A percentile compares a stretch with the other conserved stretches of the same genome.
Evolutionary conservation across 2,329 filamentous ascomycete species (phyloP).

Genomic region (Penicillium janthinellum): DNA sequence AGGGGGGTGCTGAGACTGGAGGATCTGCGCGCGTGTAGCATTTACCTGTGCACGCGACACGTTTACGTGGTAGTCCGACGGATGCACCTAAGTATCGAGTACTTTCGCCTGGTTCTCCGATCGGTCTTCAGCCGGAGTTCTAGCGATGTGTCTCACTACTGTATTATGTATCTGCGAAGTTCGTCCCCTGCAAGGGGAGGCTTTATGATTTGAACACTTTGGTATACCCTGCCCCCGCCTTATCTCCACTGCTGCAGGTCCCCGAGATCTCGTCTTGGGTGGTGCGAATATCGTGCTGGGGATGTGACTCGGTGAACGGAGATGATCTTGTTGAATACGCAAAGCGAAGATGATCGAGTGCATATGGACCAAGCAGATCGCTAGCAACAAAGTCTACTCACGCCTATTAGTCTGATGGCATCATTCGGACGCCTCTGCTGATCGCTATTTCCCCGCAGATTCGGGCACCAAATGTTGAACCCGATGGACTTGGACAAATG

Average conservation of each 20-base stretch:
- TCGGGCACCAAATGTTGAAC: constrained; percentile 2
- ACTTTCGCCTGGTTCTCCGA: neutral
- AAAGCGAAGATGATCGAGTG: no score
- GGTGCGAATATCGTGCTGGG: neutral
- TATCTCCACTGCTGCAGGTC: constrained; percentile 19
- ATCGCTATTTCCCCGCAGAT: constrained; percentile 22
- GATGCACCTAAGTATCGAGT: neutral
- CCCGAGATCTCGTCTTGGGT: neutral
- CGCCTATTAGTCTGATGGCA: neutral
- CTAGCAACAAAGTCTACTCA: no score
- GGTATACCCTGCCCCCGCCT: constrained; percentile 7
- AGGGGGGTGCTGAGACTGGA: constrained; percentile 9
- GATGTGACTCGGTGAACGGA: neutral
- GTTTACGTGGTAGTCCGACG: neutral
- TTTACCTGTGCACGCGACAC: constrained; percentile 10
- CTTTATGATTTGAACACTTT: constrained; percentile 18
- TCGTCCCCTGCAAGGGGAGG: constrained; percentile 23
- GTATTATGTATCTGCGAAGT: neutral
- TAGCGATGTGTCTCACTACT: constrained; percentile 1
- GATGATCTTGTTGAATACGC: neutral
- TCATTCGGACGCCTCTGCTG: constrained; percentile 13
- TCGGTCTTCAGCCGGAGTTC: neutral
- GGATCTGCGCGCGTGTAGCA: constrained; percentile 2
- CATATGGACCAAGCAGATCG: no score
- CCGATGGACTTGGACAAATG: neutral